Evolutionary conservation across 1,284 basidiomycete genomes (phyloP), one percentile per base, ranked within the genome.

Genomic region (Acaromyces ingoldii): DNA sequence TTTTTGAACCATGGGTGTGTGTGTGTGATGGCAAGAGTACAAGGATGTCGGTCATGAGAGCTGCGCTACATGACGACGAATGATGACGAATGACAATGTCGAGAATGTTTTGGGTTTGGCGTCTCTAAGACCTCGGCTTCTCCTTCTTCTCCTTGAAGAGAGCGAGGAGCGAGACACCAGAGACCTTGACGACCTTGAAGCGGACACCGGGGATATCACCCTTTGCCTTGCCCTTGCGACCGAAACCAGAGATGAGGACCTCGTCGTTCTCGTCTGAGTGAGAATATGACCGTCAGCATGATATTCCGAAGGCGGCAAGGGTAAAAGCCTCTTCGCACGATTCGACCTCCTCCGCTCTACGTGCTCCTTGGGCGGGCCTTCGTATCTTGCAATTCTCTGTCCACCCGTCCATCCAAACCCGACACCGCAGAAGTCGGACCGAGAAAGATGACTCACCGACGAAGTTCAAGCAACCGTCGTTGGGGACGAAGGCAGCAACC

Each of bases 111-210:
- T 25, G 10, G 26, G 30, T 36, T 33, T 36, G 5, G 19, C 2
- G 11, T 22, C 48, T 58, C 61, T 70, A 71, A 38, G 66, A 71
- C 58, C 70, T 68, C 38, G 67, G 67, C 65, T 73, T 73, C 55
- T 74, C 69, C 61, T 70, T 70, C 57, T 65, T 63, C 44, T 58
- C 56, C 40, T 39, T 52, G 66, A 75, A 75, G 15, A 75, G 53
- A 17, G 72, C 72, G 11, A 55, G 49, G 9, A 99, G 84, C 83
- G 93, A 93, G 70, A 98, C 95, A 79, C 95, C 95, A 52, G 95
- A 95, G 47, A 97, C 93, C 83, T 98, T 98, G 76, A 98, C 95
- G 72, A 97, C 86, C 82, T 98, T 98, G 89, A 97, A 98, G 69
- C 95, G 90, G 67, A 98, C 90, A 80, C 80, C 80, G 62, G 80